Evolutionary conservation across 2,329 filamentous ascomycete genomes (phyloP).

Genomic region (Epichloe brachyelytri): DNA sequence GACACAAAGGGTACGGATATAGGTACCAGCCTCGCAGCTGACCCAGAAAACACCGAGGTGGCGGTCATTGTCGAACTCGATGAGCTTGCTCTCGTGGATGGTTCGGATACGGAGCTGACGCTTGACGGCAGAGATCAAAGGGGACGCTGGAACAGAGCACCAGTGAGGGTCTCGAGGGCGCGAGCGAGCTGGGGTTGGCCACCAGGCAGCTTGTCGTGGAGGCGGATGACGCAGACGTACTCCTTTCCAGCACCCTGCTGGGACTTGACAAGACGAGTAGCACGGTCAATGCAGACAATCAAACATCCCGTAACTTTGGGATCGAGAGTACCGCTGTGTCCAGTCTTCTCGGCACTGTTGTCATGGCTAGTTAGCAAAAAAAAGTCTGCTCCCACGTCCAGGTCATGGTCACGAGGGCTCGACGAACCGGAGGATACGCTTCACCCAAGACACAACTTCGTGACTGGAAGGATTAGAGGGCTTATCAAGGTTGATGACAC

Average conservation of each 20-base stretch:
- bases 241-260: conserved; percentile 99
- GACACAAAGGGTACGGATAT: conserved; percentile 96
- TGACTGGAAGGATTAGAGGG: conserved; percentile 95
- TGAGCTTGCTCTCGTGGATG: conserved; percentile 91
- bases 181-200: conserved; percentile 87
- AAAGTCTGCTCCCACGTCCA: not conserved
- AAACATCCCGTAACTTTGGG: conserved; percentile 95
- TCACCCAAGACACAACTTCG: conserved; percentile 98
- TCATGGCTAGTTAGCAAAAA: not conserved
- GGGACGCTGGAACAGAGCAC: conserved; percentile 88
- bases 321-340: conserved; percentile 95
- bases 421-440: conserved; percentile 78
- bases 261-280: conserved; percentile 94
- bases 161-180: conserved; percentile 89
- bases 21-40: conserved; percentile 92
- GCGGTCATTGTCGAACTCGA: conserved; percentile 97
- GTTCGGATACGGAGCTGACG: conserved; percentile 95
- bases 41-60: conserved; percentile 99
- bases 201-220: conserved; percentile 90
- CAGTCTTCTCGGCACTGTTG: conserved; percentile 65
- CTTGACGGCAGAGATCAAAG: conserved; percentile 97
- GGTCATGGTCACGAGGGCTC: not conserved
- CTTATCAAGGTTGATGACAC: conserved; percentile 82
- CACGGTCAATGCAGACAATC: conserved; percentile 92
- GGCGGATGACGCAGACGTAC: conserved; percentile 88